These are phyloP conservation scores for Chloromonas sp. DNA, from an alignment of 163 green algal genomes.

Conservation along the genomic window DNA sequence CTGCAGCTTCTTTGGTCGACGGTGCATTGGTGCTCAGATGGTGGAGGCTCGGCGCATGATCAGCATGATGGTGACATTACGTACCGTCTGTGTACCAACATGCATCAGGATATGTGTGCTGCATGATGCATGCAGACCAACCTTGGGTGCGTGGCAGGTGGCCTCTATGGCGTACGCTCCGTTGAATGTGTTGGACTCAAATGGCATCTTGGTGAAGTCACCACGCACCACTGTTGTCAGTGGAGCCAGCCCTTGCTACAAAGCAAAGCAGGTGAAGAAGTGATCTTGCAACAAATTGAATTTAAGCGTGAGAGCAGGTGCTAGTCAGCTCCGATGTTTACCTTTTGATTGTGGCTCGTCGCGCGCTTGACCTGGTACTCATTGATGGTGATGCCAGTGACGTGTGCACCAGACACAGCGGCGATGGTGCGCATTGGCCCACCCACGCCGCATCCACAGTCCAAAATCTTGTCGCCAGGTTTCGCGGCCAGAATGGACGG, in stretches of 20 bases:
- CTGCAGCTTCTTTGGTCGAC: no score
- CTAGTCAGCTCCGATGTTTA: constrained; percentile 19
- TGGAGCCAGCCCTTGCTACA: constrained; percentile 57
- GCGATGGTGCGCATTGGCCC: constrained; percentile 94
- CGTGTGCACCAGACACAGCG: constrained; percentile 76
- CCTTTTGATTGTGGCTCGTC: constrained; percentile 72
- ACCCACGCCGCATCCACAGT: constrained; percentile 95
- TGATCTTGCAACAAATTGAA: no score
- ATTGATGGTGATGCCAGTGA: constrained; percentile 99
- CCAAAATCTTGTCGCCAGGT: constrained; percentile 81
- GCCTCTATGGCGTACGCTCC: constrained; percentile 94
- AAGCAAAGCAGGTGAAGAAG: neutral
- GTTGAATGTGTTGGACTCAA: constrained; percentile 78
- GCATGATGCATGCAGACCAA: neutral
- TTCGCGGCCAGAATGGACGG: constrained; percentile 47
- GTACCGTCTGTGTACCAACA: no score
- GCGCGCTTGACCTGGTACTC: constrained; percentile 87
- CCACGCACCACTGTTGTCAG: constrained; percentile 79
- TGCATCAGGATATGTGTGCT: no score
- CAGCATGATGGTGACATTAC: no score
- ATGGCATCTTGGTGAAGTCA: constrained; percentile 95
- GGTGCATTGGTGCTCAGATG: no score
- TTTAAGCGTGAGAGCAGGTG: neutral
- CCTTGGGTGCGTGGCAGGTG: constrained; percentile 85
- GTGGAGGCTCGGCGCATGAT: no score